Conservation (phyloP, 306 rosid species). For the Aeschynomene evenia region DNA sequence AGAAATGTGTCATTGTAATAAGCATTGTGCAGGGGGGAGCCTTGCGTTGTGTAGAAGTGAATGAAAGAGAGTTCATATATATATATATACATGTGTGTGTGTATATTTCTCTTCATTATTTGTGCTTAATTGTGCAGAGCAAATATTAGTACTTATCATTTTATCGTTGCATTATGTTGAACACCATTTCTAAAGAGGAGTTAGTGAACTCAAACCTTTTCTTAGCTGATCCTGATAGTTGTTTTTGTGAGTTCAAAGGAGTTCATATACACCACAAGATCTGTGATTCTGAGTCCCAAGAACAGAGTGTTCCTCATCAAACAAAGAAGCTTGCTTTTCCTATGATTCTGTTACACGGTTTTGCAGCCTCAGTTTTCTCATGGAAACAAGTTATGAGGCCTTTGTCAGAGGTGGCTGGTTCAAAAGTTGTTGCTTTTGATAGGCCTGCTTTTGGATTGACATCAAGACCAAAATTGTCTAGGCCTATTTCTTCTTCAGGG, state of each 20-base stretch:
- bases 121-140: too few species aligned
- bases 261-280: slow-evolving; percentile 87
- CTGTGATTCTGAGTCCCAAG: slow-evolving; percentile 47
- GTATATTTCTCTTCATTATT: too few species aligned
- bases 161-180: background rate
- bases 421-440: slow-evolving; percentile 91
- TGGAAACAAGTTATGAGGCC: slow-evolving; percentile 80
- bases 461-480: slow-evolving; percentile 50
- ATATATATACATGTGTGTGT: too few species aligned
- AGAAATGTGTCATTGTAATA: too few species aligned
- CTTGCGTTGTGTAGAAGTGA: background rate
- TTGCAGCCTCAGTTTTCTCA: slow-evolving; percentile 90
- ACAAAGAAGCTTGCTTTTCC: slow-evolving; percentile 51
- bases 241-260: slow-evolving; percentile 76
- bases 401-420: slow-evolving; percentile 62
- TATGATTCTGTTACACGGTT: slow-evolving; percentile 86
- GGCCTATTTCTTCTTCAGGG: slow-evolving; percentile 39
- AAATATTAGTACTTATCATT: background rate
- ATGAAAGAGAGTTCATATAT: background rate
- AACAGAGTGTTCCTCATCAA: slow-evolving; percentile 32
- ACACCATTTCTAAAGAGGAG: slow-evolving; percentile 48
- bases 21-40: too few species aligned
- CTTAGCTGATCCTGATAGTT: slow-evolving; percentile 86
- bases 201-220: slow-evolving; percentile 60
- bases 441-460: slow-evolving; percentile 98